Percentiles rank a stretch among this genome's conserved stretches.
Conservation (phyloP, 306 rosid genomes). For the Medicago ruthenica region DNA sequence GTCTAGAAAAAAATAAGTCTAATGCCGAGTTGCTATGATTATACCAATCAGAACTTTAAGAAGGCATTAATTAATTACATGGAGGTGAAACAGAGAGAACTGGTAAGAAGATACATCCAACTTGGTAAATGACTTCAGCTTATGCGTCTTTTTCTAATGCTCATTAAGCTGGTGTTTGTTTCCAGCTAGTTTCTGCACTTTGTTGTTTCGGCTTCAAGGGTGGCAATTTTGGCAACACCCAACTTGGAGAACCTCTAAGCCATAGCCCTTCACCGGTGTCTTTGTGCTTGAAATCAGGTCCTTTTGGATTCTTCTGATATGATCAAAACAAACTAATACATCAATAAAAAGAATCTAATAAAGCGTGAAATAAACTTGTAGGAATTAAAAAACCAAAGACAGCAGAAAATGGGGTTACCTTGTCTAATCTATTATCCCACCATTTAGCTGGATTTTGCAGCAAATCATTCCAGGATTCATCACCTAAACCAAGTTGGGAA, state of each 20-base stretch:
- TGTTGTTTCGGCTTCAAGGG: conserved; percentile 48
- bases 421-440: conserved; percentile 73
- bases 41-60: conserved; percentile 6
- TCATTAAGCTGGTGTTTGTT: conserved; percentile 31
- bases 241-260: conserved; percentile 57
- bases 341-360: conserved; percentile 21
- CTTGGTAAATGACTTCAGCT: conserved; percentile 19
- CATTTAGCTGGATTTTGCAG: conserved; percentile 63
- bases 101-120: conserved; percentile 11
- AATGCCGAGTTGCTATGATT: conserved; percentile 9
- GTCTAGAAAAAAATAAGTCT: not conserved
- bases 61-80: conserved; percentile 20
- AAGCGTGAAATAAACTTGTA: conserved; percentile 11
- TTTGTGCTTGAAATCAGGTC: conserved; percentile 79
- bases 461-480: conserved; percentile 63
- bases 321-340: conserved; percentile 36
- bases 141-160: conserved; percentile 9
- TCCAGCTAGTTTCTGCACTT: conserved; percentile 5
- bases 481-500: conserved; percentile 46
- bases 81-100: conserved; percentile 7
- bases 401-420: conserved; percentile 52
- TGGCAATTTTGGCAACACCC: conserved; percentile 60
- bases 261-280: conserved; percentile 67
- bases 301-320: conserved; percentile 49
- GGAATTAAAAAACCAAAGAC: conserved; percentile 7